Percentiles rank a stretch among this genome's conserved stretches.
Conservation (phyloP, 78 protist species). For the Dictyostelium purpureum region DNA sequence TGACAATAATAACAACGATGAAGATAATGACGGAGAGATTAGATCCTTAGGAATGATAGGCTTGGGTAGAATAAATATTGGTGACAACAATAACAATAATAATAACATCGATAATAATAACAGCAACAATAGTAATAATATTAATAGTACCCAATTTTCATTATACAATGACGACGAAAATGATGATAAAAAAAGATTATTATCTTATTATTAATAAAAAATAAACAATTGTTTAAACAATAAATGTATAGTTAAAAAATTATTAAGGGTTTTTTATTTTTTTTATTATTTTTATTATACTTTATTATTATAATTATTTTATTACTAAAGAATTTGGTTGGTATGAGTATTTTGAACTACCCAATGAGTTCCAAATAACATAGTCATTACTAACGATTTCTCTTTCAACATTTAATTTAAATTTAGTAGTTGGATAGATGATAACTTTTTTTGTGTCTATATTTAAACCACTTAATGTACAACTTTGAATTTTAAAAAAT, state of each 20-base stretch:
- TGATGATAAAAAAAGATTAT: not conserved
- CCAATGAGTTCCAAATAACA: slow-evolving; percentile 72
- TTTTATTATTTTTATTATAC: too few species aligned
- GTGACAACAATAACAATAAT: not conserved
- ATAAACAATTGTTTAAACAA: too few species aligned
- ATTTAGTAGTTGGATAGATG: slow-evolving; percentile 60
- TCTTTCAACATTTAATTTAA: slow-evolving; percentile 55
- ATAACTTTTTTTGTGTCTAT: slow-evolving; percentile 62
- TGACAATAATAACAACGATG: not conserved
- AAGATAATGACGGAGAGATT: not conserved
- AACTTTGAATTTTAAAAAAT: slow-evolving; percentile 1
- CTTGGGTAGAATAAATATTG: not conserved
- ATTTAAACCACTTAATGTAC: slow-evolving; percentile 26
- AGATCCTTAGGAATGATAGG: not conserved
- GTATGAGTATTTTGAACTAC: slow-evolving; percentile 20
- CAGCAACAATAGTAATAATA: not conserved
- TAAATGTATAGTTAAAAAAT: too few species aligned
- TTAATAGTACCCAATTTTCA: not conserved
- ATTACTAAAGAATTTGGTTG: slow-evolving; percentile 11
- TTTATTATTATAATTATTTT: too few species aligned
- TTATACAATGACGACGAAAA: not conserved
- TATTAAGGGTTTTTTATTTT: too few species aligned
- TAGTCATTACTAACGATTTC: slow-evolving; percentile 53
- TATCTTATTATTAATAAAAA: not conserved
- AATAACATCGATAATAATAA: not conserved